Base-by-base conservation (phyloP, 305 asterid species). In the Striga hermonthica region DNA sequence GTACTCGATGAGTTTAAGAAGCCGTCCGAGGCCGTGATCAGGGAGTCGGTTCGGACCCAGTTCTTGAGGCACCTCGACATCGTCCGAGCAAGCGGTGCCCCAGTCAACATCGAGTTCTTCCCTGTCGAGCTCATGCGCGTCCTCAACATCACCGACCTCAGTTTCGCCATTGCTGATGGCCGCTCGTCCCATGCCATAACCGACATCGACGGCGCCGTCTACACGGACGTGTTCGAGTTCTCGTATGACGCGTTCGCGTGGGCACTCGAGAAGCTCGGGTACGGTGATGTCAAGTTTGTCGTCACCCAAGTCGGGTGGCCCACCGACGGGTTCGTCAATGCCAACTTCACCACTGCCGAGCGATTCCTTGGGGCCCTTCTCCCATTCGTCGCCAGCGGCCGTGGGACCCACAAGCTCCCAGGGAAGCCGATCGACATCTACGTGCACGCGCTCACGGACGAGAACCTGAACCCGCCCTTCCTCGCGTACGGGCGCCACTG, bases 251-350 rank as follows among this genome's bases (percentile, higher is more conserved):
- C 73, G 0, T 15, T 70, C 55, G 57, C 52, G 0, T 79, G 74
- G 77, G 84, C 89, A 3, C 31, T 85, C 3, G 37, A 0, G 9
- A 85, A 81, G 22, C 52, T 49, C 3, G 75, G 78, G 59, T 11
- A 1, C 16, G 72, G 34, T 7, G 64, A 66, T 47, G 4, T 78
- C 43, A 62, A 35, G 1, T 4, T 85, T 4, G n/a, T 35, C 6
- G 71, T 79, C 1, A 66, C 72, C 40, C 52, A 50, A n/a, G 15
- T 85, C 0, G 89, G 87, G 1, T 85, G 89, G 92, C 83, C 87
- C 6, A 85, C 89, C 0, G 89, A 85, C 13, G 92, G 87, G 1
- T 36, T 0, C 15, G n/a, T 54, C 0, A 63, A 66, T 1, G 89
- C 82, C 16, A 76, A 35, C 34, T 1, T 35, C 6, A 0, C 58